phyloP scores from a whole-genome alignment of 1,284 basidiomycete species.

The Boletellus sp. region DNA sequence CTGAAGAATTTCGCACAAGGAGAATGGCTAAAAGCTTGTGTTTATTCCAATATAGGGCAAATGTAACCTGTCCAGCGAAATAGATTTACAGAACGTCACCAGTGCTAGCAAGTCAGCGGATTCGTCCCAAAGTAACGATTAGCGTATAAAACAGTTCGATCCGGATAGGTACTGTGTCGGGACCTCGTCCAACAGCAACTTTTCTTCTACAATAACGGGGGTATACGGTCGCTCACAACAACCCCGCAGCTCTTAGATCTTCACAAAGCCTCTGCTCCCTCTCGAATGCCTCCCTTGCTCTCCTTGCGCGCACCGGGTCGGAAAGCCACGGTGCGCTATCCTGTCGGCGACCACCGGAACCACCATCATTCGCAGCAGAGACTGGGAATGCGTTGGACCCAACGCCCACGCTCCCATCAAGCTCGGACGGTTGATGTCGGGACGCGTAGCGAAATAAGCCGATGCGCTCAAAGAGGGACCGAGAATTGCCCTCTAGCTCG shows the following conservation, averaged over 20 bases:
- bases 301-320: conserved; percentile 43
- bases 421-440: conserved; percentile 14
- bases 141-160: conserved; percentile 19
- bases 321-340: conserved; percentile 31
- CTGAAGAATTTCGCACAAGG: background rate
- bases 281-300: conserved; percentile 44
- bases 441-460: conserved; percentile 19
- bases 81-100: conserved; percentile 15
- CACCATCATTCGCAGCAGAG: conserved; percentile 1
- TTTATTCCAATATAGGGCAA: background rate
- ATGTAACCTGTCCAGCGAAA: conserved; percentile 1
- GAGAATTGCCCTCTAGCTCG: conserved; percentile 21
- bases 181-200: background rate
- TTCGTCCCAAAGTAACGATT: conserved; percentile 10
- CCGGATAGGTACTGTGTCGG: background rate
- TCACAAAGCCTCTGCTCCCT: conserved; percentile 45
- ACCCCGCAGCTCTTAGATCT: conserved; percentile 63
- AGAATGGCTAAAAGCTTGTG: background rate
- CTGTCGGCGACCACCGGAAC: conserved; percentile 8
- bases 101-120: conserved; percentile 6
- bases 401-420: conserved; percentile 2
- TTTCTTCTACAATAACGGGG: background rate
- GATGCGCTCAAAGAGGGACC: conserved; percentile 29
- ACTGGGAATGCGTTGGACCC: conserved; percentile 7
- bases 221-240: conserved; percentile 40